Percentiles rank a stretch among this genome's conserved stretches.
phyloP scores from a whole-genome alignment of 192 early-diverging fungal genomes.

The Dissophora globulifera region DNA sequence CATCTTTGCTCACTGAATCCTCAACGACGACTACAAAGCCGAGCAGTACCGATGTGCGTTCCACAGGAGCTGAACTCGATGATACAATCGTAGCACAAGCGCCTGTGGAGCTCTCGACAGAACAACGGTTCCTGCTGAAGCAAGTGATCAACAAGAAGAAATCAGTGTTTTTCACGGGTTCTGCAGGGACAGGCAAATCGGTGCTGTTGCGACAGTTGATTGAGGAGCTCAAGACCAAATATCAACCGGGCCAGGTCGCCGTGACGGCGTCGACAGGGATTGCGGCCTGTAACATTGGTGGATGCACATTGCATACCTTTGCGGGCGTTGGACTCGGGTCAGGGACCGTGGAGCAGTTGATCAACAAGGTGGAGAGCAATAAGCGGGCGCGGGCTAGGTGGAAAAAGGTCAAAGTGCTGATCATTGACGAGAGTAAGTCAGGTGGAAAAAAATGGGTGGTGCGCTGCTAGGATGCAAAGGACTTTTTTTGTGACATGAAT shows the following conservation, averaged over 20 bases:
- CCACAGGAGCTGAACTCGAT: background rate
- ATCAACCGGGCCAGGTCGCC: constrained; percentile 54
- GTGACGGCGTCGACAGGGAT: constrained; percentile 70
- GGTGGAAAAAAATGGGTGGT: background rate
- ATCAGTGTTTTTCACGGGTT: constrained; percentile 72
- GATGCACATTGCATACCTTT: constrained; percentile 67
- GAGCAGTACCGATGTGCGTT: background rate
- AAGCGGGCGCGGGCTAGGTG: constrained; percentile 62
- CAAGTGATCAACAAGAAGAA: constrained; percentile 66
- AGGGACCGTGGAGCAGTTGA: constrained; percentile 36
- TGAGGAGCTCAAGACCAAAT: constrained; percentile 30
- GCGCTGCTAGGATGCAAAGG: too few species aligned
- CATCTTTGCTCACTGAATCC: too few species aligned
- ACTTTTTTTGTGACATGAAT: background rate
- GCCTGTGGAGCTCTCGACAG: constrained; percentile 49
- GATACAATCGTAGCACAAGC: background rate
- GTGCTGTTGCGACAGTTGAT: constrained; percentile 56
- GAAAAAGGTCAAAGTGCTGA: constrained; percentile 66
- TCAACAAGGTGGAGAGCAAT: constrained; percentile 25
- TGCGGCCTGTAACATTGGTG: constrained; percentile 70
- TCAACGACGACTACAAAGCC: too few species aligned
- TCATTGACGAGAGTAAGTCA: constrained; percentile 76
- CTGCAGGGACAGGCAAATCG: constrained; percentile 63
- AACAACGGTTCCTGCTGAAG: constrained; percentile 73
- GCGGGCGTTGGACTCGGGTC: constrained; percentile 72